A percentile compares a stretch with the other conserved stretches of the same genome.
Conservation (phyloP, 1,284 basidiomycete species). For the Leccinum huronense region DNA sequence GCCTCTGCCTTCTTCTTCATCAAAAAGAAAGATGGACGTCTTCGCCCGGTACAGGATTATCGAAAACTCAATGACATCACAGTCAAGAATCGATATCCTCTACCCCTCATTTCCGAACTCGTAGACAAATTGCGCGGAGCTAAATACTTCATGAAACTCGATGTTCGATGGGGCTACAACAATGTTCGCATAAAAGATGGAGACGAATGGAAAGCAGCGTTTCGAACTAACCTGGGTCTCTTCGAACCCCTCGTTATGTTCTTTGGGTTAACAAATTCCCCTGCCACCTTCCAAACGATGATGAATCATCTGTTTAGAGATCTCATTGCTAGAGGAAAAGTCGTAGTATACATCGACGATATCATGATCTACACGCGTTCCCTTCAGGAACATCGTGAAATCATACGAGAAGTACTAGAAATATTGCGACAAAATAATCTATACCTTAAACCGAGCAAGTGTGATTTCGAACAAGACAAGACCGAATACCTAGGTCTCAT, state of each 20-base stretch:
- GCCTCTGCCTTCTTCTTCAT: background rate
- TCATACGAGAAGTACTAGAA: background rate
- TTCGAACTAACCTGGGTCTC: background rate
- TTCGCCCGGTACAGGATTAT: background rate
- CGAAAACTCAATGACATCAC: background rate
- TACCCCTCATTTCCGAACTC: background rate
- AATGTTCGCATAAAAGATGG: background rate
- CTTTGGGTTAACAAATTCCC: background rate
- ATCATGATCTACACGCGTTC: background rate
- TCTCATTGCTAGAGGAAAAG: background rate
- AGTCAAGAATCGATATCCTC: background rate
- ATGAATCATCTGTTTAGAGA: background rate
- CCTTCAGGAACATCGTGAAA: background rate
- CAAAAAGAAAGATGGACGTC: background rate
- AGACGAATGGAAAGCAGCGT: background rate
- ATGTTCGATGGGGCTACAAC: background rate
- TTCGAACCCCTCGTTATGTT: background rate
- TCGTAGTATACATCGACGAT: background rate
- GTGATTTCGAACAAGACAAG: background rate
- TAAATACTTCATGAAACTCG: background rate
- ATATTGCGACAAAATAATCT: background rate
- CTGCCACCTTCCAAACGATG: background rate
- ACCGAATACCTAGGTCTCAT: background rate
- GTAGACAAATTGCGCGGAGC: background rate
- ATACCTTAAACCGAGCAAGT: background rate